phyloP scores from a whole-genome alignment of 805 yeast species.

The Ogataea degrootiae region DNA sequence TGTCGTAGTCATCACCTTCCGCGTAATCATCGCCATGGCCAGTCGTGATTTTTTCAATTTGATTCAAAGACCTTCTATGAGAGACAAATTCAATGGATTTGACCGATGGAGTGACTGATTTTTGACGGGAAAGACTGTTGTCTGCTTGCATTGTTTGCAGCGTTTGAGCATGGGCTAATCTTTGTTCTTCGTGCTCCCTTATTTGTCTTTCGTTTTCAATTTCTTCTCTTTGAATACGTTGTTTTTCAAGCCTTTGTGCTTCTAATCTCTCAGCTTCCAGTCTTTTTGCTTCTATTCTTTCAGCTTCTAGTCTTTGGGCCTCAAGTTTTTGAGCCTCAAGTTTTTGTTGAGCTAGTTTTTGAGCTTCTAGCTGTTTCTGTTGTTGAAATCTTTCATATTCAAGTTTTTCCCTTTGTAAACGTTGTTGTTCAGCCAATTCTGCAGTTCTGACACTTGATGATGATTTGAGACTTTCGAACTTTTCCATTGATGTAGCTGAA shows the following conservation, averaged over 20 bases:
- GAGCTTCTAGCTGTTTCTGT: conserved; percentile 1
- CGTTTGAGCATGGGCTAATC: too few species aligned
- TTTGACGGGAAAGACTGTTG: not conserved
- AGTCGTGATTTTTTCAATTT: conserved; percentile 19
- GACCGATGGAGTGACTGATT: conserved; percentile 12
- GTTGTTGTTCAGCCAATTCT: conserved; percentile 3
- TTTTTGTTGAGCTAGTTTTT: conserved; percentile 1
- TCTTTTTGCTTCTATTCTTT: conserved; percentile 2
- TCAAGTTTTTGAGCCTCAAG: not conserved
- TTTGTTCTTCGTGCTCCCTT: conserved; percentile 4
- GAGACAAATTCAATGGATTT: conserved; percentile 29
- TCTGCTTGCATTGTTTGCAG: not conserved
- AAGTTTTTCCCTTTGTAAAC: not conserved
- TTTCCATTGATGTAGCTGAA: conserved; percentile 5
- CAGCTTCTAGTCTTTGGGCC: not conserved
- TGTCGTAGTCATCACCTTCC: conserved; percentile 22
- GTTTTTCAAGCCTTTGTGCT: not conserved
- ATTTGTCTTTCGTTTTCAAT: conserved; percentile 2
- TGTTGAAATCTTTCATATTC: conserved; percentile 1
- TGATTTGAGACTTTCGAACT: conserved; percentile 1
- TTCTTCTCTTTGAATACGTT: not conserved
- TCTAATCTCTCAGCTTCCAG: not conserved
- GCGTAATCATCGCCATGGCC: conserved; percentile 8
- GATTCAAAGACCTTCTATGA: conserved; percentile 25
- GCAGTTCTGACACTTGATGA: not conserved